phyloP scores from a whole-genome alignment of 1,139 yeast genomes.

The Debaryomyces udenii region DNA sequence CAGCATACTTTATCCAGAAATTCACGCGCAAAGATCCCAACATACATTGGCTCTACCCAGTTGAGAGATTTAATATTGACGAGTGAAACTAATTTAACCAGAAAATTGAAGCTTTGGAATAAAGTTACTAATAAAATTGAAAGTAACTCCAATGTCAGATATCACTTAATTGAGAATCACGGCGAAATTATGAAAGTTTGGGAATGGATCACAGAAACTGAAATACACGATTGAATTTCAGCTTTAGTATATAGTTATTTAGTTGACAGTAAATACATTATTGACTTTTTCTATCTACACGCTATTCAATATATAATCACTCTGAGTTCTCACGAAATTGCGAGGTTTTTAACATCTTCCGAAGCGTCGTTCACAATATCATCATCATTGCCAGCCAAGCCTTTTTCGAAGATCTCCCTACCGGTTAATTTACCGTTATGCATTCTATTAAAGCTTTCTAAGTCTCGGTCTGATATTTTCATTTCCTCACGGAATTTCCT shows the following conservation, averaged over 20 bases:
- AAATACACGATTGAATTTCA: conserved; percentile 9
- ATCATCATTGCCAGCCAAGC: conserved; percentile 65
- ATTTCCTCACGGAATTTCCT: conserved; percentile 58
- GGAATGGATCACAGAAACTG: conserved; percentile 75
- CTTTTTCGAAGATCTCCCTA: conserved; percentile 84
- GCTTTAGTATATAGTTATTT: conserved; percentile 2
- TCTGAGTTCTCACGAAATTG: conserved; percentile 4
- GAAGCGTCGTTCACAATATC: conserved; percentile 39
- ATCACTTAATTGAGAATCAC: conserved; percentile 66
- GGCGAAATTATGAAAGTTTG: conserved; percentile 90
- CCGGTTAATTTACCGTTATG: conserved; percentile 85
- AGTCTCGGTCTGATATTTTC: conserved; percentile 55
- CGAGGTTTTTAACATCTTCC: conserved; percentile 22
- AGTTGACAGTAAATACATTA: conserved; percentile 3
- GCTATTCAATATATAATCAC: conserved; percentile 2
- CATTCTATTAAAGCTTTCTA: conserved; percentile 53
- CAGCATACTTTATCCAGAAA: conserved; percentile 35
- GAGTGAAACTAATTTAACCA: conserved; percentile 45
- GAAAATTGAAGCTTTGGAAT: conserved; percentile 62
- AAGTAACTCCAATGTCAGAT: conserved; percentile 62
- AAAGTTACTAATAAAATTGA: conserved; percentile 64
- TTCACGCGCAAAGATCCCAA: conserved; percentile 28
- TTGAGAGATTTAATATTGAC: conserved; percentile 70
- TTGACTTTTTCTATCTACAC: neutral
- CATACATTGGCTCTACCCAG: conserved; percentile 73